Conservation (phyloP, 2,329 filamentous ascomycete species). For the Colletotrichum ledebouriae region DNA sequence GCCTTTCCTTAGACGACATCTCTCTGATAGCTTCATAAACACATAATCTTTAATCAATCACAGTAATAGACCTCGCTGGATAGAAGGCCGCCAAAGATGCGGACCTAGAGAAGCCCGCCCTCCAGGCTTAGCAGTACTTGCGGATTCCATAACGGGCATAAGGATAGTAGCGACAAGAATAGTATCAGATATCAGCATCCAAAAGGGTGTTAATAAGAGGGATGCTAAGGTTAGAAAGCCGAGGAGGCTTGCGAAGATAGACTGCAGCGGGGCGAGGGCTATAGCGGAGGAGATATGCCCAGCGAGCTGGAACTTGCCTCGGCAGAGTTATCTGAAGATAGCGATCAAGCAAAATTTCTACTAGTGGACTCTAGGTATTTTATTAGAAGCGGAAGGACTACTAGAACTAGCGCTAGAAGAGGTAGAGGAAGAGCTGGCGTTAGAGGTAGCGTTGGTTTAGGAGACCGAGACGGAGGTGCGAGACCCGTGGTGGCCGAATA, state of each 20-base stretch:
- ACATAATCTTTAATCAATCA: background rate
- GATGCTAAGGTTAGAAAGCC: background rate
- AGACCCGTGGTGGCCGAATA: no score
- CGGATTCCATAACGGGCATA: background rate
- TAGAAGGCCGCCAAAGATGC: background rate
- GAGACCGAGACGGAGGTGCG: background rate
- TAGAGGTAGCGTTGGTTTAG: background rate
- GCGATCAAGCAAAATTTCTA: background rate
- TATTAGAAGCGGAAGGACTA: background rate
- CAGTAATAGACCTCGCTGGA: background rate
- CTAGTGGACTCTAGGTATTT: background rate
- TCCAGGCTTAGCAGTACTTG: background rate
- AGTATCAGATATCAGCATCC: background rate
- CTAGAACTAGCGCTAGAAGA: background rate
- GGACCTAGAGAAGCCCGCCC: background rate
- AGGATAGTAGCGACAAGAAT: background rate
- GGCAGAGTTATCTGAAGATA: background rate
- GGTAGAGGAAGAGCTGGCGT: background rate
- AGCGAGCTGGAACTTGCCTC: background rate
- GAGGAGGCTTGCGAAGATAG: conserved; percentile 1
- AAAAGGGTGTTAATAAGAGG: background rate
- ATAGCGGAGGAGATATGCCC: background rate
- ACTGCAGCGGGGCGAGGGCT: background rate
- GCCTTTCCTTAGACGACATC: background rate
- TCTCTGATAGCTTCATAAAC: background rate